These are phyloP conservation scores for Schoenoplectus tabernaemontani DNA, from an alignment of 202 grass and related monocot species.

Conservation along the genomic window DNA sequence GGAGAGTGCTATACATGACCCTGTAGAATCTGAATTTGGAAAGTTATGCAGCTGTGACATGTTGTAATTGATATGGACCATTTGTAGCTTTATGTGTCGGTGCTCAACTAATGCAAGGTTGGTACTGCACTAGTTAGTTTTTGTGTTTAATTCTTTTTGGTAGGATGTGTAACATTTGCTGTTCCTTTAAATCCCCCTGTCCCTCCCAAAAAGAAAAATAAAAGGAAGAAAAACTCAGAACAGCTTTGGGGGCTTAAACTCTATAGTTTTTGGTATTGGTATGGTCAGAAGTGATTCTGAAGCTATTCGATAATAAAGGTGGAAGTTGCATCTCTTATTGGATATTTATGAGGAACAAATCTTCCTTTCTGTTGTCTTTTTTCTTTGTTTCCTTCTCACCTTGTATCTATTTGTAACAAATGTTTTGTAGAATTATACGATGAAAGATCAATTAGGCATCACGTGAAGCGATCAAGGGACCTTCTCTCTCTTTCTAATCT, in stretches of 20 bases:
- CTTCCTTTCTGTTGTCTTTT: background rate
- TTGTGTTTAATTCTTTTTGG: background rate
- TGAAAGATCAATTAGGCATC: slow-evolving; percentile 92
- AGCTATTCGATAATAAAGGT: background rate
- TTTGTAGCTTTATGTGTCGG: background rate
- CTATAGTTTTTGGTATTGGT: background rate
- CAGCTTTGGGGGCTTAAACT: background rate
- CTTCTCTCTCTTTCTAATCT: slow-evolving; percentile 79
- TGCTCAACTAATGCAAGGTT: background rate
- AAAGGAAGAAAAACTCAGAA: background rate
- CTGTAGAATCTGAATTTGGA: background rate
- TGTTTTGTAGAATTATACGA: slow-evolving; percentile 79
- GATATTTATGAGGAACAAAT: background rate
- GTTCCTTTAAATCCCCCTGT: background rate
- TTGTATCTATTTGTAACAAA: background rate
- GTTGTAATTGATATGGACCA: background rate
- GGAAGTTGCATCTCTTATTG: background rate
- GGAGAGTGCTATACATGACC: background rate
- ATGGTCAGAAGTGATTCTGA: background rate
- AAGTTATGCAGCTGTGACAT: background rate
- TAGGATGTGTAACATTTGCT: background rate
- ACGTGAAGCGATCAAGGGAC: slow-evolving; percentile 76
- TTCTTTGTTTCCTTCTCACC: background rate
- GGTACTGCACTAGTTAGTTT: background rate
- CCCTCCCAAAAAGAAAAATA: background rate